Percentiles rank a stretch among this genome's conserved stretches.
Conservation (phyloP, 2,329 filamentous ascomycete genomes). For the Zasmidium angulare region DNA sequence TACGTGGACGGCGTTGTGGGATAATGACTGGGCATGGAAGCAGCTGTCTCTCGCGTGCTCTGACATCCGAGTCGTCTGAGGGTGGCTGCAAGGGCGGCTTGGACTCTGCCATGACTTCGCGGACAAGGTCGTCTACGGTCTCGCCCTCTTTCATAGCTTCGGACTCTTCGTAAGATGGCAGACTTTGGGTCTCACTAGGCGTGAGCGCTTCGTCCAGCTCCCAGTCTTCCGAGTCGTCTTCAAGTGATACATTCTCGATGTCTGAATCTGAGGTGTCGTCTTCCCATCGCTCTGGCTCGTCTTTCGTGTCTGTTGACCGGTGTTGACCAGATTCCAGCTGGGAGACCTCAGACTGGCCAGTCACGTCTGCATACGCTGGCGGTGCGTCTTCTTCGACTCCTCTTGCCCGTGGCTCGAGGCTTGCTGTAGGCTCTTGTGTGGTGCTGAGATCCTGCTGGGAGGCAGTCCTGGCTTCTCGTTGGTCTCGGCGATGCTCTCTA, state of each 20-base stretch:
- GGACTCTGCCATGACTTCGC: slow-evolving; percentile 20
- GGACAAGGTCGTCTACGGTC: slow-evolving; percentile 25
- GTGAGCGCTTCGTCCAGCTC: slow-evolving; percentile 32
- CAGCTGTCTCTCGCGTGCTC: not conserved
- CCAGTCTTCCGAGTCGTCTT: slow-evolving; percentile 34
- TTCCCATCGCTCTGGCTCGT: not conserved
- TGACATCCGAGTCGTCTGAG: not conserved
- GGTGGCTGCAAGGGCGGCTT: not conserved
- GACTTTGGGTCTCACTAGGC: slow-evolving; percentile 14
- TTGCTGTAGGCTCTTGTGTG: slow-evolving; percentile 2
- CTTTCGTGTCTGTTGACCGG: slow-evolving; percentile 3
- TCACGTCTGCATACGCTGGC: slow-evolving; percentile 10
- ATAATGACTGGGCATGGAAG: slow-evolving; percentile 52
- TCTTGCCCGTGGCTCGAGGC: not conserved
- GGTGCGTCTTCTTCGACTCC: slow-evolving; percentile 1
- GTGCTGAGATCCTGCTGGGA: slow-evolving; percentile 8
- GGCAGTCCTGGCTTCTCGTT: slow-evolving; percentile 18
- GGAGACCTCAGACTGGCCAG: not conserved
- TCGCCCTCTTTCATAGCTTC: slow-evolving; percentile 15
- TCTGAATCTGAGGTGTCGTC: slow-evolving; percentile 3
- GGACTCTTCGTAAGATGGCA: slow-evolving; percentile 31
- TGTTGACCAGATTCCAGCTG: not conserved
- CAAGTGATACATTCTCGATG: slow-evolving; percentile 13
- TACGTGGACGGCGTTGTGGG: slow-evolving; percentile 53
- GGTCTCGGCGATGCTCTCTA: slow-evolving; percentile 28